Evolutionary conservation across 2,329 filamentous ascomycete genomes (phyloP).

Genomic region (Penicillium glabrum): DNA sequence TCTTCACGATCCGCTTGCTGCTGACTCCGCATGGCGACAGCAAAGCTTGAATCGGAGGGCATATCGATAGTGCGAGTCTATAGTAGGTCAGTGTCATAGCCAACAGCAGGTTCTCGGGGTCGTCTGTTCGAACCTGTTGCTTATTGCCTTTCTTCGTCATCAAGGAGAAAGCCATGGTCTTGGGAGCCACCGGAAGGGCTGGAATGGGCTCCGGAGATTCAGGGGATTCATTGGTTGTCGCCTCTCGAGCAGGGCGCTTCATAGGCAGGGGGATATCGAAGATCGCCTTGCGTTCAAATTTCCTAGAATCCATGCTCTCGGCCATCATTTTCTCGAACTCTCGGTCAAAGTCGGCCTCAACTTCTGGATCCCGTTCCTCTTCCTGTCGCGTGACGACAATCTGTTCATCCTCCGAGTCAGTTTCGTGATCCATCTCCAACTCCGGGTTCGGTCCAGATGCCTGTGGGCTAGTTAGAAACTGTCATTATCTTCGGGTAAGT

Average conservation of each 20-base stretch:
- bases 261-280: constrained; percentile 99
- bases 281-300: constrained; percentile 89
- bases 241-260: constrained; percentile 65
- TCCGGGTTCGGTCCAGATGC: constrained; percentile 48
- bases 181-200: constrained; percentile 30
- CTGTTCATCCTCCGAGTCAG: constrained; percentile 74
- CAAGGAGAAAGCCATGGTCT: constrained; percentile 94
- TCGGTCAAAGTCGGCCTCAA: constrained; percentile 94
- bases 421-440: constrained; percentile 44
- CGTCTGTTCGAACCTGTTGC: constrained; percentile 68
- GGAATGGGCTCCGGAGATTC: constrained; percentile 28
- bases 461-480: constrained; percentile 22
- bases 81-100: constrained; percentile 14
- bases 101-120: neutral
- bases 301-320: constrained; percentile 91
- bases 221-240: constrained; percentile 39
- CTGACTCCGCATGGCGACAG: constrained; percentile 92
- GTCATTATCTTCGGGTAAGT: neutral
- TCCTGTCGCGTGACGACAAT: constrained; percentile 91
- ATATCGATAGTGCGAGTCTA: constrained; percentile 90
- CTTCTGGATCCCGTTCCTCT: constrained; percentile 87
- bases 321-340: constrained; percentile 99
- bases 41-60: constrained; percentile 84
- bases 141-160: constrained; percentile 95
- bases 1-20: constrained; percentile 94